Percentiles rank a stretch among this genome's conserved stretches.
phyloP scores from a whole-genome alignment of 768 basidiomycete species.

The Termitomyces sp. region DNA sequence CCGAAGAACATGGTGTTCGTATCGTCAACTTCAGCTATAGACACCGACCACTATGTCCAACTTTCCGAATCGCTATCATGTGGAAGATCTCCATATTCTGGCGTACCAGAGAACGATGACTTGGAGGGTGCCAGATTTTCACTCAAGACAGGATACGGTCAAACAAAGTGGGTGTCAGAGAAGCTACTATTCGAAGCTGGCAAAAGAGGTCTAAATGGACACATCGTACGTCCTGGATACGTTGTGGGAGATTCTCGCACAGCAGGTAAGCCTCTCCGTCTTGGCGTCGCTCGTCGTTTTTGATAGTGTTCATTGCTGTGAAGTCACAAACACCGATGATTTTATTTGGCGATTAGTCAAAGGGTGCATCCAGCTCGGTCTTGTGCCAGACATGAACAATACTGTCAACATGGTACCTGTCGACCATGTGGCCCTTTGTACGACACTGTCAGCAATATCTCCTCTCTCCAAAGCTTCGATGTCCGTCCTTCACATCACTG shows the following conservation, averaged over 20 bases:
- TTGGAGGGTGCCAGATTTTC: slow-evolving; percentile 74
- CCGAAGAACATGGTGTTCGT: slow-evolving; percentile 86
- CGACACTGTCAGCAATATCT: slow-evolving; percentile 64
- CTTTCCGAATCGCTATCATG: slow-evolving; percentile 67
- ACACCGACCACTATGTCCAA: slow-evolving; percentile 85
- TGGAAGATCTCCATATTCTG: slow-evolving; percentile 37
- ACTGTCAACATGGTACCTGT: slow-evolving; percentile 98
- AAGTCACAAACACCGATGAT: slow-evolving; percentile 98
- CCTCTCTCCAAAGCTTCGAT: slow-evolving; percentile 41
- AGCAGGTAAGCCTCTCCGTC: slow-evolving; percentile 54
- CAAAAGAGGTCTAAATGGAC: slow-evolving; percentile 73
- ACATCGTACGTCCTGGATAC: slow-evolving; percentile 92
- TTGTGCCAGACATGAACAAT: slow-evolving; percentile 97
- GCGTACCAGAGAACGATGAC: slow-evolving; percentile 83
- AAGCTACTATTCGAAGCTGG: slow-evolving; percentile 91
- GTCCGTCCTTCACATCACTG: slow-evolving; percentile 79
- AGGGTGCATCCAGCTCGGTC: slow-evolving; percentile 96
- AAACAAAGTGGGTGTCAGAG: slow-evolving; percentile 98
- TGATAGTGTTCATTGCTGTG: not conserved
- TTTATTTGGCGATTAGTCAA: slow-evolving; percentile 98
- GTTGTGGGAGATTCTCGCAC: slow-evolving; percentile 88
- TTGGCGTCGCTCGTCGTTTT: slow-evolving; percentile 1
- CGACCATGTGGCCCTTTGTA: slow-evolving; percentile 87
- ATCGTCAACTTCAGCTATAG: slow-evolving; percentile 92
- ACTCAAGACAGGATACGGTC: slow-evolving; percentile 91